These are phyloP conservation scores for Bipolaris oryzae DNA, from an alignment of 2,329 filamentous ascomycete species.

Conservation along the genomic window DNA sequence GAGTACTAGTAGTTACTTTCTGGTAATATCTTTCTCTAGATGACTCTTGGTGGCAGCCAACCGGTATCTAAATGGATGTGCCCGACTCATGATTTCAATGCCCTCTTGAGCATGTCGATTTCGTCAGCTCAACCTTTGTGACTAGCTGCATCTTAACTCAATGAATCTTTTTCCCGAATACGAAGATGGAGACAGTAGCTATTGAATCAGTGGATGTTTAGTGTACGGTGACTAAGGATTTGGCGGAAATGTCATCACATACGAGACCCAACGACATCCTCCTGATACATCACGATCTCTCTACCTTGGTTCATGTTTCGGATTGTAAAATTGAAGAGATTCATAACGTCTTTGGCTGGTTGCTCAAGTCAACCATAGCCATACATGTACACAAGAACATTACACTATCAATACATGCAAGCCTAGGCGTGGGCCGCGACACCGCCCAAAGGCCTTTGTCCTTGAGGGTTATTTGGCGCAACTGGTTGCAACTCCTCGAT, in stretches of 20 bases:
- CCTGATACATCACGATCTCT: not conserved
- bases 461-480: slow-evolving; percentile 29
- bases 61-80: too few species aligned
- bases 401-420: slow-evolving; percentile 33
- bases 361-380: not conserved
- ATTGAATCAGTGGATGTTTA: not conserved
- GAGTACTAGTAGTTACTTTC: too few species aligned
- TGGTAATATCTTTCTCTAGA: too few species aligned
- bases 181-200: not conserved
- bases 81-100: too few species aligned
- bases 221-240: too few species aligned
- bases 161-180: too few species aligned
- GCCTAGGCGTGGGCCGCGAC: slow-evolving; percentile 44
- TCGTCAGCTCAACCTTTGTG: too few species aligned
- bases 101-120: too few species aligned
- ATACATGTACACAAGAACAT: slow-evolving; percentile 28
- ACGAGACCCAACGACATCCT: not conserved
- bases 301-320: not conserved
- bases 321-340: not conserved
- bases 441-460: slow-evolving; percentile 48
- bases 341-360: not conserved
- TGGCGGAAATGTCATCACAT: too few species aligned
- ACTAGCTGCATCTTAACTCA: too few species aligned
- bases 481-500: slow-evolving; percentile 43
- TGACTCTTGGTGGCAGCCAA: too few species aligned